These are phyloP conservation scores for Oleoguttula mirabilis DNA, from an alignment of 495 filamentous ascomycete species.

Conservation along the genomic window DNA sequence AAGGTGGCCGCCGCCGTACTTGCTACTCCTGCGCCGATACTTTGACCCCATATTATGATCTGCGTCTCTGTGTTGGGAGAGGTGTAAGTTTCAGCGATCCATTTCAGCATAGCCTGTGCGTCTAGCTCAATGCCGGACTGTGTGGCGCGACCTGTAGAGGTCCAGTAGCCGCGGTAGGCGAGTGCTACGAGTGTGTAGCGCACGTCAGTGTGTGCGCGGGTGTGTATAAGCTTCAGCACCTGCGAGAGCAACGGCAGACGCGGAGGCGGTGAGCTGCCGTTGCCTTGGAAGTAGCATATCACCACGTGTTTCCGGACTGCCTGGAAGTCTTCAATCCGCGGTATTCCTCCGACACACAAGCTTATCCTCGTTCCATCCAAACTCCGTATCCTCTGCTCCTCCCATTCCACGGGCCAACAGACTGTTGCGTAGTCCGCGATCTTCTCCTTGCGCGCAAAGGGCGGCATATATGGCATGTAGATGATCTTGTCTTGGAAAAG, in stretches of 20 bases:
- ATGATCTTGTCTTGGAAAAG: slow-evolving; percentile 75
- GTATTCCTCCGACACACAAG: slow-evolving; percentile 40
- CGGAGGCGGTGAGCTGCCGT: slow-evolving; percentile 56
- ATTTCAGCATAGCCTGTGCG: slow-evolving; percentile 16
- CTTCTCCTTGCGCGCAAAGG: slow-evolving; percentile 43
- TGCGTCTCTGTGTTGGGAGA: no score
- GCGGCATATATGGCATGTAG: slow-evolving; percentile 64
- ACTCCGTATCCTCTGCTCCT: slow-evolving; percentile 40
- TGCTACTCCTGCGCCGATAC: slow-evolving; percentile 52
- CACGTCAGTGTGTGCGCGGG: background rate
- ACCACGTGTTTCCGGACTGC: background rate
- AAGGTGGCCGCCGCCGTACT: slow-evolving; percentile 43
- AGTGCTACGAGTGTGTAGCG: slow-evolving; percentile 49
- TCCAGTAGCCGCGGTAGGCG: slow-evolving; percentile 74
- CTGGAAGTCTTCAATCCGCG: background rate
- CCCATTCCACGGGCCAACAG: slow-evolving; percentile 52
- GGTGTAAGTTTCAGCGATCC: background rate
- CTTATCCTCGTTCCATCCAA: slow-evolving; percentile 50
- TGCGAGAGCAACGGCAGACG: slow-evolving; percentile 57
- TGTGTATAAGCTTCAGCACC: slow-evolving; percentile 23
- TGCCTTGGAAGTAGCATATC: slow-evolving; percentile 30
- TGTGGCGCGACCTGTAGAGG: slow-evolving; percentile 53
- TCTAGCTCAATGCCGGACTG: slow-evolving; percentile 48
- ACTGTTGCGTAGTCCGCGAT: slow-evolving; percentile 47
- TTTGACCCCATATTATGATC: slow-evolving; percentile 70